phyloP scores from a whole-genome alignment of 805 yeast species.

The Alloascoidea africana region DNA sequence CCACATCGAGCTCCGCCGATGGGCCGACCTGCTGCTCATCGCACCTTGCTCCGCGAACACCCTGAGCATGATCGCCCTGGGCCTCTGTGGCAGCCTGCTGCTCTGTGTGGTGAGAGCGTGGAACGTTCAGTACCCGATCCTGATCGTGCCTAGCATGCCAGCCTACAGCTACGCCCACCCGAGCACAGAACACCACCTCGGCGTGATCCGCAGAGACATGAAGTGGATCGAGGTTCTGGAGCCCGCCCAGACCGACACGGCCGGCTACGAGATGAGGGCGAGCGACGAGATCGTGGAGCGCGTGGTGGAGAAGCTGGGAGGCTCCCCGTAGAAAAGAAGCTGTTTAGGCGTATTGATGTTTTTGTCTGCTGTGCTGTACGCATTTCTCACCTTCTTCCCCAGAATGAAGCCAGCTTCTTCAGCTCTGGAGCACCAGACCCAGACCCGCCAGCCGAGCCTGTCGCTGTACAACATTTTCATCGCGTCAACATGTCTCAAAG shows the following conservation, averaged over 20 bases:
- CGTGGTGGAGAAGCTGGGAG: not conserved
- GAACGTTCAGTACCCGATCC: constrained; percentile 82
- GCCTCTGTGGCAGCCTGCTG: constrained; percentile 81
- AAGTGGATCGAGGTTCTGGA: constrained; percentile 88
- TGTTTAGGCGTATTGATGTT: too few relatives aligned
- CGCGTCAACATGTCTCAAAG: constrained; percentile 41
- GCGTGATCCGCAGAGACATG: constrained; percentile 73
- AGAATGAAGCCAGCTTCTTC: too few relatives aligned
- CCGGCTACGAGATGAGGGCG: constrained; percentile 96
- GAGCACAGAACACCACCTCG: constrained; percentile 71
- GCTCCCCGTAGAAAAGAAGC: constrained; percentile 1
- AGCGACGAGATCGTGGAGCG: constrained; percentile 86
- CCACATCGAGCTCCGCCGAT: constrained; percentile 85
- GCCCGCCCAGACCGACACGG: constrained; percentile 88
- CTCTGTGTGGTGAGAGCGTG: constrained; percentile 89
- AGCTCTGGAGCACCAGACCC: too few relatives aligned
- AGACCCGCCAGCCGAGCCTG: too few relatives aligned
- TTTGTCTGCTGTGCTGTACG: too few relatives aligned
- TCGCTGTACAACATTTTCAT: constrained; percentile 56
- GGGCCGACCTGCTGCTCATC: constrained; percentile 89
- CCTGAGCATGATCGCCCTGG: constrained; percentile 74
- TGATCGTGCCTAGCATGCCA: constrained; percentile 93
- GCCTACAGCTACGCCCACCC: constrained; percentile 84
- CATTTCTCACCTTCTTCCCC: too few relatives aligned
- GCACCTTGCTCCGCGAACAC: constrained; percentile 96